Percentiles rank a stretch among this genome's conserved stretches.
phyloP scores from a whole-genome alignment of 2,329 filamentous ascomycete genomes.

The Aaosphaeria arxii region DNA sequence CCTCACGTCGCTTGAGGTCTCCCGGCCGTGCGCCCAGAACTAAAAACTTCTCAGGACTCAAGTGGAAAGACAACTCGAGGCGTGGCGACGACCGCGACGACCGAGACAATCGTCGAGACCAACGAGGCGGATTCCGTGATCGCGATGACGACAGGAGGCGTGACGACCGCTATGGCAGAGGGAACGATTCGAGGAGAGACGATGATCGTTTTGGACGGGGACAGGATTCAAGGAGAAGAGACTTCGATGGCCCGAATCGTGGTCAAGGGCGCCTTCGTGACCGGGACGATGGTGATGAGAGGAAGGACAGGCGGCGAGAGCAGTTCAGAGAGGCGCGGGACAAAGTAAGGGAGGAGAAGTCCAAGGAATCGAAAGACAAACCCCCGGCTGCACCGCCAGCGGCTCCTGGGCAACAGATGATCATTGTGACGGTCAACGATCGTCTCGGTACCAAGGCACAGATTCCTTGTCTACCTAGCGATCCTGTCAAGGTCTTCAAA shows the following conservation, averaged over 20 bases:
- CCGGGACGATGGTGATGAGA: conserved; percentile 31
- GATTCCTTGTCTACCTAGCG: conserved; percentile 82
- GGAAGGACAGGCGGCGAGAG: conserved; percentile 1
- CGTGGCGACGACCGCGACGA: conserved; percentile 37
- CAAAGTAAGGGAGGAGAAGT: conserved; percentile 20
- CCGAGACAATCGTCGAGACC: conserved; percentile 36
- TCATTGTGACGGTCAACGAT: conserved; percentile 91
- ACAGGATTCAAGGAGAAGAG: not conserved
- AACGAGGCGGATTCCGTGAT: conserved; percentile 34
- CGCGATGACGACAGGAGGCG: conserved; percentile 42
- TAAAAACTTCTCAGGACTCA: conserved; percentile 52
- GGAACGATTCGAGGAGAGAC: conserved; percentile 2
- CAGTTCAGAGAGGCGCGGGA: conserved; percentile 34
- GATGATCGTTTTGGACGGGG: conserved; percentile 19
- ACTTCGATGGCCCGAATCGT: conserved; percentile 1
- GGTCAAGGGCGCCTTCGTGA: conserved; percentile 35
- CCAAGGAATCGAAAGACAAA: conserved; percentile 20
- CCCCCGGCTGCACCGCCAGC: conserved; percentile 19
- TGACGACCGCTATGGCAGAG: conserved; percentile 11
- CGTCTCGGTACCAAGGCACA: conserved; percentile 93
- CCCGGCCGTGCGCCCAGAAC: conserved; percentile 16
- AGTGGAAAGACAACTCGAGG: conserved; percentile 50
- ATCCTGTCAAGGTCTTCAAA: conserved; percentile 84
- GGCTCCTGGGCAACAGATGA: conserved; percentile 68
- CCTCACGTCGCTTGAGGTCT: not conserved